Base-by-base conservation (phyloP, 1,284 basidiomycete genomes). In the Trichosporon inkin region DNA sequence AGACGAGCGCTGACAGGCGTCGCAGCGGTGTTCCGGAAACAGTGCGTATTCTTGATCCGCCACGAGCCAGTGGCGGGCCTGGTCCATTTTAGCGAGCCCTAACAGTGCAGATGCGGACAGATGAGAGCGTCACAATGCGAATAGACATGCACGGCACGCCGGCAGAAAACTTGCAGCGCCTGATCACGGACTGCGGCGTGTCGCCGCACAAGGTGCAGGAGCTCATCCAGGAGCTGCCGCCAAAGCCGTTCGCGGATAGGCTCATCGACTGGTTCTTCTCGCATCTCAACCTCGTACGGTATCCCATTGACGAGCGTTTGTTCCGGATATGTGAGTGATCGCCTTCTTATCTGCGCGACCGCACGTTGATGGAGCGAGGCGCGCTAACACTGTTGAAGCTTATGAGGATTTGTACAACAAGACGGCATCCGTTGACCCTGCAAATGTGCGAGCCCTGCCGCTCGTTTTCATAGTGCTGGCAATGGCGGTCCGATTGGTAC, bases 401-500 rank as follows among this genome's bases (percentile, higher is more conserved):
- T 96, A 93, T 74, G 82, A 86, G 44, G 87, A 90, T 28, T 82
- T 96, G 49, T 88, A 88, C 71, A 81, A 85, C 17, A 88, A 88
- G 68, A 86, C 88, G 16, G 83, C 84, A 17, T 83, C 84, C 57
- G 84, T 87, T 7, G 89, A 91, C 67, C 88, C 92, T 0, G 85
- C 86, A 62, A 88, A 92, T 70, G 85, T 92, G 65, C 86, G 90
- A 38, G 95, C 94, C 73, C 81, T 97, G 1, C 91, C 93, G 1
- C 82, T 96, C 17, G 82, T 97, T 22, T 97, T 95, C 73, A 90
- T 94, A 44, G 89, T 97, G 4, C 82, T 97, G n/a, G 92, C 94
- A 6, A 92, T 92, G 58, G 84, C 92, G 20, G 88, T 88, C 19
- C 82, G 92, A 60, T 81, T 93, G 16, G 88, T 91, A 6, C 92